Evolutionary conservation across 345 rosid species (phyloP), one percentile per base, ranked within the genome.

Genomic region (Corchorus olitorius): DNA sequence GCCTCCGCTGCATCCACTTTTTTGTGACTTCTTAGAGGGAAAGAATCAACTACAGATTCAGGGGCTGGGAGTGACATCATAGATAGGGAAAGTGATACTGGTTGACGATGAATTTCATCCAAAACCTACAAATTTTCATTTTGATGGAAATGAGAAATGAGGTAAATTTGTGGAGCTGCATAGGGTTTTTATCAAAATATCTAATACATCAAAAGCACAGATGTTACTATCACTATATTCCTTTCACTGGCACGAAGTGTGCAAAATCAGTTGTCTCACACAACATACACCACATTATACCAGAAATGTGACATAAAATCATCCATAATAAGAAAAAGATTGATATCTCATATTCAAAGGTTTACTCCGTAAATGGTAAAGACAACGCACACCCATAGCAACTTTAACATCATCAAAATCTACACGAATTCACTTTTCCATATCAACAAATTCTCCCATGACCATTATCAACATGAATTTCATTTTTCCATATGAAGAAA

Each of bases 51-150:
- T 49, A 91, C 86, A 53, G 92, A 87, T 80, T 87, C 92, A 0
- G 91, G 89, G 27, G 97, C 97, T 41, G 91, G 88, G 7, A 77
- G 84, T 1, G 92, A 88, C 72, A 80, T 76, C 79, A 79, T 80
- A 8, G 93, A 87, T 60, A 85, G 79, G 62, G 92, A 80, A 70
- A 88, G 87, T 46, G 90, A 73, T 64, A 76, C 72, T 20, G 93
- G 91, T 70, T 86, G 92, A 74, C 86, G 89, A 80, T 89, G 90
- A 33, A 91, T 87, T 87, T 88, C 93, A 80, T 91, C 93, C 86
- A 91, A 82, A 54, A 91, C 97, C 97, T 91, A 86, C 67, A 74
- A 45, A 61, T 52, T 37, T 34, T 37, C 61, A 73, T 75, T 16
- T 13, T 43, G 76, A 43, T n/a, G 60, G 64, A 73, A 78, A 55